phyloP scores from a whole-genome alignment of 2,329 filamentous ascomycete genomes.

The Leptographium lundbergii region DNA sequence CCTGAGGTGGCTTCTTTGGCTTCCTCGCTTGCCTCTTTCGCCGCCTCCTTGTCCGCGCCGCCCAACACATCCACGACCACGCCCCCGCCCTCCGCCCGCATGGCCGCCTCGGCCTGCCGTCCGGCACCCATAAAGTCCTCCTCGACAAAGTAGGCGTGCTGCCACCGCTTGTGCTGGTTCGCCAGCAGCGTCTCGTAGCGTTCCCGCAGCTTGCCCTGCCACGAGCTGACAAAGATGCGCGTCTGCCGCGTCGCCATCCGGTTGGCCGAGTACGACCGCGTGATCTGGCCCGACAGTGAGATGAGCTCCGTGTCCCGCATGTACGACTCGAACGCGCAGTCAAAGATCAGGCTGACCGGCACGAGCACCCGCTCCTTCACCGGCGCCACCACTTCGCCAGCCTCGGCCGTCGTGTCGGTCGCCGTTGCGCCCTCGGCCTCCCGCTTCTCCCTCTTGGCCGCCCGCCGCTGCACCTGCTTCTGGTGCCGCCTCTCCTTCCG shows the following conservation, averaged over 20 bases:
- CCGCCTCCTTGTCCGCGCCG: conserved; percentile 10
- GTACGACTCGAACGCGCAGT: conserved; percentile 82
- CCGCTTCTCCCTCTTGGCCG: conserved; percentile 36
- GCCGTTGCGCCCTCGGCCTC: conserved; percentile 27
- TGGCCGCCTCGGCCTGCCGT: conserved; percentile 50
- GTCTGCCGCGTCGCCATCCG: conserved; percentile 51
- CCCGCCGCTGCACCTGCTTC: conserved; percentile 33
- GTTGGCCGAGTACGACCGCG: conserved; percentile 83
- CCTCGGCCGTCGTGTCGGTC: conserved; percentile 28
- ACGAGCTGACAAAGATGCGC: conserved; percentile 68
- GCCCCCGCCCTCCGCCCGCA: conserved; percentile 46
- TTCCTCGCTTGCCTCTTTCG: conserved; percentile 9
- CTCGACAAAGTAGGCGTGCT: conserved; percentile 58
- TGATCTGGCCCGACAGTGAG: conserved; percentile 73
- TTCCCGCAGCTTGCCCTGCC: conserved; percentile 59
- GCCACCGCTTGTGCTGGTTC: conserved; percentile 67
- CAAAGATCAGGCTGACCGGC: conserved; percentile 70
- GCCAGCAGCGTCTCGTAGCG: conserved; percentile 67
- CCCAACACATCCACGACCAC: conserved; percentile 45
- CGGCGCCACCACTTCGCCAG: conserved; percentile 20
- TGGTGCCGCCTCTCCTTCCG: conserved; percentile 42
- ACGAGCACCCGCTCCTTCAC: conserved; percentile 20
- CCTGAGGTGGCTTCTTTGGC: conserved; percentile 13
- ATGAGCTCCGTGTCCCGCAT: conserved; percentile 82
- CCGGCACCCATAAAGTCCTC: conserved; percentile 63